phyloP scores from a whole-genome alignment of 1,284 basidiomycete species.

The Afroboletus lepidellus region DNA sequence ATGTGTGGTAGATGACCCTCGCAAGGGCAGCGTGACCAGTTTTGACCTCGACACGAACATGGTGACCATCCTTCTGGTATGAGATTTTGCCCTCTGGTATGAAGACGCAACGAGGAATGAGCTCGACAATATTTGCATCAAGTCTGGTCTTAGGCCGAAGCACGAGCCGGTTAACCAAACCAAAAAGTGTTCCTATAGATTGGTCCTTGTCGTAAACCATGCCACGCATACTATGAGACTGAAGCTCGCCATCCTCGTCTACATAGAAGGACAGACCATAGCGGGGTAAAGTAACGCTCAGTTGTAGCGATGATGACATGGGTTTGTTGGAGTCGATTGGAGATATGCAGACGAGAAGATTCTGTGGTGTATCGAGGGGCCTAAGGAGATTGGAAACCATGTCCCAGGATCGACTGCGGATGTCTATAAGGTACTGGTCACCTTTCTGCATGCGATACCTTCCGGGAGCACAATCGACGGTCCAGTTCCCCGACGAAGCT shows the following conservation, averaged over 20 bases:
- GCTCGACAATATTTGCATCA: not conserved
- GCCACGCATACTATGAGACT: slow-evolving; percentile 24
- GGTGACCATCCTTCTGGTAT: slow-evolving; percentile 25
- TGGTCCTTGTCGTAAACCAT: slow-evolving; percentile 32
- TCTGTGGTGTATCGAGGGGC: slow-evolving; percentile 33
- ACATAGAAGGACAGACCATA: slow-evolving; percentile 39
- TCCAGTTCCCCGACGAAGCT: not conserved
- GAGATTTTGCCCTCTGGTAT: slow-evolving; percentile 39
- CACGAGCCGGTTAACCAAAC: slow-evolving; percentile 40
- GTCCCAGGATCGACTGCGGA: slow-evolving; percentile 28
- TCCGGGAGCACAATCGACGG: not conserved
- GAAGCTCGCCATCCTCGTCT: slow-evolving; percentile 27
- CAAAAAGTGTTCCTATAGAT: slow-evolving; percentile 27
- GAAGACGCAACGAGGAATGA: slow-evolving; percentile 28
- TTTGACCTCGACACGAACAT: slow-evolving; percentile 28
- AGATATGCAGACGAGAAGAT: slow-evolving; percentile 28
- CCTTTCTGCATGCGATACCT: not conserved
- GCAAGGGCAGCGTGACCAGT: not conserved
- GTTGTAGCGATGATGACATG: not conserved
- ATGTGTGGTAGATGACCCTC: slow-evolving; percentile 34
- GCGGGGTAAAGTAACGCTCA: slow-evolving; percentile 41
- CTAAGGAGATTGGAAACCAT: slow-evolving; percentile 27
- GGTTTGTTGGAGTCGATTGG: slow-evolving; percentile 7
- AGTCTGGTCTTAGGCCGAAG: slow-evolving; percentile 30
- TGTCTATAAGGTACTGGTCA: slow-evolving; percentile 28